Conservation (phyloP, 192 early-diverging fungal genomes). For the Coemansia sp. region DNA sequence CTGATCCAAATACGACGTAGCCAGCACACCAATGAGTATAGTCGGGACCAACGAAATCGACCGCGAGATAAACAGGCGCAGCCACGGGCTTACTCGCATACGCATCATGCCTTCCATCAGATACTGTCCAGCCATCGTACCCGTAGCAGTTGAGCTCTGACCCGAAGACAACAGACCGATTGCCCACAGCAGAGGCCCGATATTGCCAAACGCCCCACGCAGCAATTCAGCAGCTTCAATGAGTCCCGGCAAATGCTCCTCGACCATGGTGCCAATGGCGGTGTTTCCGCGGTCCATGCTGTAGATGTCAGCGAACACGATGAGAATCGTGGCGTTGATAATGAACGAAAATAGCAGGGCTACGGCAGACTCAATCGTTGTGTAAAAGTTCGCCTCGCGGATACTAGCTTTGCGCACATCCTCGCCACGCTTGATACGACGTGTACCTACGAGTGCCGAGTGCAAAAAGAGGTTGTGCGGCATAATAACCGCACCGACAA, state of each 20-base stretch:
- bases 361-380: slow-evolving; percentile 62
- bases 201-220: slow-evolving; percentile 60
- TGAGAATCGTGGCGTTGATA: slow-evolving; percentile 70
- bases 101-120: slow-evolving; percentile 84
- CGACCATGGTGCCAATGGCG: neutral
- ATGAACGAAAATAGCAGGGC: slow-evolving; percentile 66
- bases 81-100: slow-evolving; percentile 62
- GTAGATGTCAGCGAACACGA: slow-evolving; percentile 63
- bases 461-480: slow-evolving; percentile 92
- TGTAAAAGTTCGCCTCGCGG: slow-evolving; percentile 71
- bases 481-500: slow-evolving; percentile 77
- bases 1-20: slow-evolving; percentile 61
- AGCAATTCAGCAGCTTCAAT: slow-evolving; percentile 65
- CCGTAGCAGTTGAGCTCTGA: slow-evolving; percentile 84
- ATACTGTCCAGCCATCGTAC: slow-evolving; percentile 89
- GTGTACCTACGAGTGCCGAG: slow-evolving; percentile 72
- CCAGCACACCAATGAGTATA: slow-evolving; percentile 64
- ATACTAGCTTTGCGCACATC: slow-evolving; percentile 55
- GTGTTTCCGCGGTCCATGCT: slow-evolving; percentile 15
- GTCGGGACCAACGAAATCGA: slow-evolving; percentile 66
- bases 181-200: slow-evolving; percentile 76
- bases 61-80: slow-evolving; percentile 63
- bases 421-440: slow-evolving; percentile 44
- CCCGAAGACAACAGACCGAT: slow-evolving; percentile 79
- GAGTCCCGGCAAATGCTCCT: slow-evolving; percentile 59